Conservation (phyloP, 305 asterid genomes). For the Solanum hybrid region DNA sequence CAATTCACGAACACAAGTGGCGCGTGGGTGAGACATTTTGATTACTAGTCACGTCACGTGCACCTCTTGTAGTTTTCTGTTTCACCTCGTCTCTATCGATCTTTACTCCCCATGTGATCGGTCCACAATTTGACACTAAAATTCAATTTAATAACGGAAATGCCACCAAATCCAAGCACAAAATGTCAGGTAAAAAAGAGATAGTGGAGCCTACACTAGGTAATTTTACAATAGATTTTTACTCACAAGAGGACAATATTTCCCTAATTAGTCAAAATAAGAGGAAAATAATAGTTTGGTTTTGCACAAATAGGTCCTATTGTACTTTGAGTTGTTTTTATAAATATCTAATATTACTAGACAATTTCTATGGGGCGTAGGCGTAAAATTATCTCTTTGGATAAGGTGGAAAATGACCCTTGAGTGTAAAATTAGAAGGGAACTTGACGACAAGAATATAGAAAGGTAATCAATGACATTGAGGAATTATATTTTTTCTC, state of each 20-base stretch:
- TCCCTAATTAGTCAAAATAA: not conserved
- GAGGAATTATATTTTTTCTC: too few species aligned
- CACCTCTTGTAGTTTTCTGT: constrained; percentile 1
- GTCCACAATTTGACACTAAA: not conserved
- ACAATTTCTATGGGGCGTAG: not conserved
- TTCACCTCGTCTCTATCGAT: constrained; percentile 13
- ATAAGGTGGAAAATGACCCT: too few species aligned
- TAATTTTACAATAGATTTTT: not conserved
- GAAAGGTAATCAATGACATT: too few species aligned
- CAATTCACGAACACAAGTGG: not conserved
- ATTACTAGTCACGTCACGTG: not conserved
- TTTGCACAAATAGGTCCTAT: not conserved
- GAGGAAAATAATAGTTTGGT: too few species aligned
- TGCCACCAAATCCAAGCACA: not conserved
- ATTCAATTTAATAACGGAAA: not conserved
- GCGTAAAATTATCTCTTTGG: too few species aligned
- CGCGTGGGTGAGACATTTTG: not conserved
- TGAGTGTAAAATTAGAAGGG: not conserved
- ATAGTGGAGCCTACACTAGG: not conserved
- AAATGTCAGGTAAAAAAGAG: not conserved
- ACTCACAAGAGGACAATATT: not conserved
- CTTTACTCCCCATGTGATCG: constrained; percentile 13
- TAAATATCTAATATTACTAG: not conserved
- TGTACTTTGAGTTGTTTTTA: not conserved
- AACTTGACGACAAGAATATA: not conserved